Base-by-base conservation (phyloP, 495 filamentous ascomycete genomes). In the Penicillium angulare region DNA sequence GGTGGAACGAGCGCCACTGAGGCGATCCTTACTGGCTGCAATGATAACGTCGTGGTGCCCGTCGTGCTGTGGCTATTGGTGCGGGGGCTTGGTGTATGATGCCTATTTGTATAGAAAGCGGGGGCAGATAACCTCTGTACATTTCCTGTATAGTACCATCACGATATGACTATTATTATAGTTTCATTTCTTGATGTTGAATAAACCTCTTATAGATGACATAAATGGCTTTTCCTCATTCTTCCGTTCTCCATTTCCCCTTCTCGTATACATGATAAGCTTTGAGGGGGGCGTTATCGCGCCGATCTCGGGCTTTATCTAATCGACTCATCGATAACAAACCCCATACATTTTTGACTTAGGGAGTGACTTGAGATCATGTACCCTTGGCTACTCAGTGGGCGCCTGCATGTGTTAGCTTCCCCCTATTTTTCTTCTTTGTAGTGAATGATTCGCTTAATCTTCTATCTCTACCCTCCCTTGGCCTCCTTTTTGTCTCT, bases 1-100 rank as follows among this genome's bases (percentile, higher is more conserved):
- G 77, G 77, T 32, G 83, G 90, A 47, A 89, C 92, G 24, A 96
- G 90, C 67, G 79, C 96, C 49, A 93, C 91, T 49, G 93, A 97
- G 73, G 92, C 93, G 16, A 91, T 97, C 49, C 73, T 97, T 47
- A 97, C 95, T 38, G 95, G 93, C 9, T 93, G 91, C 43, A 99
- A 99, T 76, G 93, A 99, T 74, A 99, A 99, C 76, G 92, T 99
- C 21, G 81, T 97, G 47, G 93, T 97, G 53, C 95, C 95, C n/a
- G 81, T 97, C 33, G 86, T 95, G 47, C 69, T 97, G 43, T 99
- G 93, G 93, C 75, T 89, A 59, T 79, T 93, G 55, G 90, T 96
- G 50, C 85, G 90, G 59, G 86, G 86, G 5, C 68, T 95, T 57
- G 79, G 81, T 31, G 67, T 95, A 48, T 93, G 76, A 72, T 53